Conservation (phyloP, 2,329 filamentous ascomycete species). For the Xylaria multiplex region DNA sequence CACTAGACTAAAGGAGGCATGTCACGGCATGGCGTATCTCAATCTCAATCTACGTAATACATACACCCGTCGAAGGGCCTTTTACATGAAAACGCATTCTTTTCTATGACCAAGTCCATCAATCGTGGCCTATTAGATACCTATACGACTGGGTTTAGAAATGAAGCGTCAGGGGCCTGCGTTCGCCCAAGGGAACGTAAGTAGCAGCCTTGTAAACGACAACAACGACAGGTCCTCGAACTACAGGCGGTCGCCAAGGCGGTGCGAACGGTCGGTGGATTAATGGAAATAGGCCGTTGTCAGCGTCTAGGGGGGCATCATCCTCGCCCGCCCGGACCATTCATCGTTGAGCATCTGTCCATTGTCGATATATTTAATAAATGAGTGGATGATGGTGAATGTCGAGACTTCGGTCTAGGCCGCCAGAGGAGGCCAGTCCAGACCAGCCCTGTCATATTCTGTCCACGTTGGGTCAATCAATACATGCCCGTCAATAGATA, state of each 20-base stretch:
- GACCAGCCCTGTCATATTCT: slow-evolving; percentile 2
- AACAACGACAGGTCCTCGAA: slow-evolving; percentile 10
- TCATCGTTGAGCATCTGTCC: slow-evolving; percentile 12
- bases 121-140: background rate
- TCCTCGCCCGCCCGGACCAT: slow-evolving; percentile 14
- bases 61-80: no score
- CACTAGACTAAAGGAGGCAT: slow-evolving; percentile 1
- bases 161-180: background rate
- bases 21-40: background rate
- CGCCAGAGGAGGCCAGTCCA: slow-evolving; percentile 9
- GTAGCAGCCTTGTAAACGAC: no score
- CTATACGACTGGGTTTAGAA: background rate
- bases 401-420: slow-evolving; percentile 22
- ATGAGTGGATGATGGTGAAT: slow-evolving; percentile 5
- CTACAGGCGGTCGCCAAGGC: slow-evolving; percentile 3
- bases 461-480: slow-evolving; percentile 10
- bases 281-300: slow-evolving; percentile 2
- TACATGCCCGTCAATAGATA: background rate
- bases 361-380: background rate
- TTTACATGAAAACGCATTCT: background rate
- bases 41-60: background rate
- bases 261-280: slow-evolving; percentile 8
- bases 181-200: background rate
- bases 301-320: slow-evolving; percentile 7
- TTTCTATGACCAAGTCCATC: no score